Base-by-base conservation (phyloP, 2,329 filamentous ascomycete species). In the Cladosporium colombiae region DNA sequence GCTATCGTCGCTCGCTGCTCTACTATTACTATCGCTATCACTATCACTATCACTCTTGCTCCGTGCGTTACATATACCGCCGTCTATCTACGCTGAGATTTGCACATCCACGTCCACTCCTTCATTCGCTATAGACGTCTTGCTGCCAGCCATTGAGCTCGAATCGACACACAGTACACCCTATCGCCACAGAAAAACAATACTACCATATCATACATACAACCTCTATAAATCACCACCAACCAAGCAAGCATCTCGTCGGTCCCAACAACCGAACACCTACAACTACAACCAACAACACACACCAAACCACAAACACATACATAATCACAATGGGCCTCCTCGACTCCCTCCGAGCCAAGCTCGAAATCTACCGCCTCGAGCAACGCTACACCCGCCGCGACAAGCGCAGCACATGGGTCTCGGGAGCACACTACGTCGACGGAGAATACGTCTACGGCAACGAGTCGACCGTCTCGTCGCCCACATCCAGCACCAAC, bases 321-420 rank as follows among this genome's bases (percentile, higher is more conserved):
- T 13, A 53, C 64, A 40, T 13, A 53, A 29, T 16, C 55, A 74
- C 58, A 37, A 88, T 90, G 80, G 87, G 86, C 62, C 85, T 96
- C 27, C 83, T 95, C 65, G 91, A 93, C 76, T 89, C 91, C 58
- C 86, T 96, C 69, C 88, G 90, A 68, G 82, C 85, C 64, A 94
- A 94, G 80, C 86, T 96, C 74, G 93, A 98, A 84, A 88, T 98
- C 75, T 95, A 96, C 84, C 91, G 93, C 59, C 89, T 98, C 71
- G 94, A 98, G 82, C 90, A 97, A 82, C 90, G 92, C 74, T 98
- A 98, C 84, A 96, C 93, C 61, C 91, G 91, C 74, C 90, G 92
- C 77, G 92, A 94, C 74, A 91, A 94, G 73, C 92, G 94, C 78
- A 93, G 89, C 64, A 95, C 91, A 67, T 97, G 96, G 78, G 88